A percentile compares a stretch with the other conserved stretches of the same genome.
phyloP scores from a whole-genome alignment of 257 asterid species.

The Gynochthodes officinalis region DNA sequence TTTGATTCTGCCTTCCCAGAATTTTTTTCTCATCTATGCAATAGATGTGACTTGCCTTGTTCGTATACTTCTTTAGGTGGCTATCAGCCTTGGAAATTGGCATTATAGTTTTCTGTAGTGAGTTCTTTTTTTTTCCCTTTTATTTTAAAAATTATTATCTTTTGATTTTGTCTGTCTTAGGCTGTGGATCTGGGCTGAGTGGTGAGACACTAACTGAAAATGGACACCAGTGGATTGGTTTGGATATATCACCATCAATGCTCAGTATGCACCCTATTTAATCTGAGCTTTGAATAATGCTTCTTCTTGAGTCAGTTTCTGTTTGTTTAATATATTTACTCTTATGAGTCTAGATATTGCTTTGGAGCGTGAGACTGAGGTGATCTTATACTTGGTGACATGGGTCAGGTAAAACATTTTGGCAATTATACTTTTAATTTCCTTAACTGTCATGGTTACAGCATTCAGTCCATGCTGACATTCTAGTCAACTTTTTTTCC shows the following conservation, averaged over 20 bases:
- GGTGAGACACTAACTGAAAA: slow-evolving; percentile 85
- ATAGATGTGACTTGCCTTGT: neutral
- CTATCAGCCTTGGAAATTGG: neutral
- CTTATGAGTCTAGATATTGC: slow-evolving; percentile 57
- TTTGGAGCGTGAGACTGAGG: slow-evolving; percentile 86
- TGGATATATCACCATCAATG: slow-evolving; percentile 91
- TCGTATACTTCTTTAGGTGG: neutral
- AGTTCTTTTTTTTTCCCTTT: neutral
- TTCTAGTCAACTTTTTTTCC: neutral
- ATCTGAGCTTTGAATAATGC: neutral
- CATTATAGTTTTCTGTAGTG: neutral
- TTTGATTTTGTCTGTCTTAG: slow-evolving; percentile 31
- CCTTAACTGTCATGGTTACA: neutral
- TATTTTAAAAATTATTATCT: neutral
- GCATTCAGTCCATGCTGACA: neutral
- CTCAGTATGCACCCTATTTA: slow-evolving; percentile 40
- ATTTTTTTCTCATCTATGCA: neutral
- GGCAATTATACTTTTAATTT: neutral
- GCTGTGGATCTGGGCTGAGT: slow-evolving; percentile 98
- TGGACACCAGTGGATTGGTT: slow-evolving; percentile 95
- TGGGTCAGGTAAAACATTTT: slow-evolving; percentile 70
- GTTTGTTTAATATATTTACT: slow-evolving; percentile 6
- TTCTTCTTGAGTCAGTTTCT: slow-evolving; percentile 11
- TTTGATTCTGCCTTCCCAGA: neutral
- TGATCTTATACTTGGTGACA: slow-evolving; percentile 82